Base-by-base conservation (phyloP, 208 protist genomes). In the Leishmania major region DNA sequence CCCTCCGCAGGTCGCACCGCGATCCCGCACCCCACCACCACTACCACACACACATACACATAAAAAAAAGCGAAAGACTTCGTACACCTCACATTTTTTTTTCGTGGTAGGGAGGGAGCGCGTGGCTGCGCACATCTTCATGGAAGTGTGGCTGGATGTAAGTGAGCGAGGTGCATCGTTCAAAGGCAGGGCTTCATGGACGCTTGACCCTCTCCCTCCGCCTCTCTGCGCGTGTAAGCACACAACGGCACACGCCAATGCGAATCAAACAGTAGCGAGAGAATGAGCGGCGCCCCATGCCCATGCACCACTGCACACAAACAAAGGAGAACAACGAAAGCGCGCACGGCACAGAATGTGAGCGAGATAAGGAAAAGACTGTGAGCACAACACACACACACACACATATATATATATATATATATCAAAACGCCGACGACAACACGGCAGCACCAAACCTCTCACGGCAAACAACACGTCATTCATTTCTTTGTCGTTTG, bases 301-400 rank as follows among this genome's bases (percentile, higher is more conserved):
- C 13, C 40, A 0, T 4, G 62, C n/a, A 40, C 62, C 62, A 69
- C 13, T 69, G 31, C 62, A 22, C 8, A 25, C 10, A 5, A 37
- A 2, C 15, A 22, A 40, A 43, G 10, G 11, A 31, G 1, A 64
- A 43, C 31, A 69, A 19, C 31, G 25, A 37, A 3, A 69, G 31
- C 10, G 31, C 62, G 40, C 62, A 40, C 13, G 11, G 4, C 11
- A 69, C 11, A 1, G 3, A 69, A 40, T 40, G 28, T 69, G 69
- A 40, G 22, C 45, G 53, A 47, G 11, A 59, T 19, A 71, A 19
- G 51, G 5, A 78, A 67, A 78, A 69, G 13, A 47, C n/a, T 79
- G 59, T 79, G 79, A 78, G 64, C 35, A 78, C 72, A 64, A 49
- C 60, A 69, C 62, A 17, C 62, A 19, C 62, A 40, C 31, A 8